Conservation (phyloP, 805 yeast species). For the Wickerhamiella musiphila region DNA sequence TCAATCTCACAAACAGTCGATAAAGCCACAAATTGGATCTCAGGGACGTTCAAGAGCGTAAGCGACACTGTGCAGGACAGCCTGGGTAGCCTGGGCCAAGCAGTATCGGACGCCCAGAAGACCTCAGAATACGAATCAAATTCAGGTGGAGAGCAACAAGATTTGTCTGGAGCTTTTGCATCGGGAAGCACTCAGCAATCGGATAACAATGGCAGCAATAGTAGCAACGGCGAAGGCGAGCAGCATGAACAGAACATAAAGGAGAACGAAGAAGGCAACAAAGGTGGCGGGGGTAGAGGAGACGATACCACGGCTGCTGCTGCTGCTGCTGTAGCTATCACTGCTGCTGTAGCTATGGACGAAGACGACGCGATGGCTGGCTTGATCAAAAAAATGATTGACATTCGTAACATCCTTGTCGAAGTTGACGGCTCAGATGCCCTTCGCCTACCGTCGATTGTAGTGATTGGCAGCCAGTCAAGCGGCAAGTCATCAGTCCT, state of each 20-base stretch:
- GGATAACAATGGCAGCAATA: slow-evolving; percentile 1
- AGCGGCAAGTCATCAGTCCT: slow-evolving; percentile 94
- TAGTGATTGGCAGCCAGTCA: slow-evolving; percentile 92
- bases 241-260: too few species aligned
- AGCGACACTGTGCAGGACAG: slow-evolving; percentile 2
- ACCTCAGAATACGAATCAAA: not conserved
- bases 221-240: slow-evolving; percentile 12
- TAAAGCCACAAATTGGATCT: slow-evolving; percentile 35
- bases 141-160: not conserved
- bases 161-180: slow-evolving; percentile 2
- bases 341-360: slow-evolving; percentile 27
- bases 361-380: slow-evolving; percentile 60
- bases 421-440: slow-evolving; percentile 62
- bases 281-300: slow-evolving; percentile 18
- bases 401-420: slow-evolving; percentile 64
- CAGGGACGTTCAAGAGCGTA: slow-evolving; percentile 20
- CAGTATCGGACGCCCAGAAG: not conserved
- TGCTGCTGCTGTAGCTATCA: slow-evolving; percentile 33
- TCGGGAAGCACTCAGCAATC: not conserved
- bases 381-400: slow-evolving; percentile 91
- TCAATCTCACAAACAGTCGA: slow-evolving; percentile 52
- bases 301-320: slow-evolving; percentile 37
- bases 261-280: too few species aligned
- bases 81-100: not conserved
- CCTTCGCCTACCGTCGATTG: slow-evolving; percentile 79